Base-by-base conservation (phyloP, 2,329 filamentous ascomycete genomes). In the Monilinia laxa region DNA sequence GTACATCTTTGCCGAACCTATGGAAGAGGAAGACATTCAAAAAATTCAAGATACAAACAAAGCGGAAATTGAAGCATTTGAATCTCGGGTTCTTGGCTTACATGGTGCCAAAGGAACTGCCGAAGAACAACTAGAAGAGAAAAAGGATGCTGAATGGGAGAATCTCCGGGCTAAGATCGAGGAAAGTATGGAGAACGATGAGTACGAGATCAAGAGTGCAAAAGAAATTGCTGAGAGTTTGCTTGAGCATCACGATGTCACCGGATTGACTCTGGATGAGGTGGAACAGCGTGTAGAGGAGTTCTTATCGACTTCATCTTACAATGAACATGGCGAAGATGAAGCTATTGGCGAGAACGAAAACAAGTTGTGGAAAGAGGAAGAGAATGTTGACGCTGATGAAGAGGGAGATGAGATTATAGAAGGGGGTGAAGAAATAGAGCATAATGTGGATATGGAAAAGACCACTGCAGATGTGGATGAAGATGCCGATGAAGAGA, bases 1-100 rank as follows among this genome's bases (percentile, higher is more conserved):
- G 86, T 94, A 96, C 75, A 87, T 98, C 64, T 96, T 97, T 75
- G 93, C 89, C 18, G 90, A 96, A 77, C 93, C 95, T 4, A 88
- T 98, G 64, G 85, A 85, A 0, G 84, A 91, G 6, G 84, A 88
- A 6, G 83, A 92, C 64, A 91, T 96, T 69, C 80, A 89, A 23
- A 77, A 79, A 16, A 90, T 95, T n/a, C 94, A 98, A 76, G 84
- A 82, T 28, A 82, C 82, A 18, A 87, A 85, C 67, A 85, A 86
- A 70, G 85, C 81, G 23, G 84, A 85, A 45, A 84, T 93, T 28
- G 87, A 90, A 58, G 84, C 84, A 16, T 91, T 91, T 71, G 90
- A 96, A 76, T 82, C 81, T 51, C 78, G 82, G 18, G 83, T 92
- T 20, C 79, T 88, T 54, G 86, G 83, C 11, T 71, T 87, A 2